A percentile compares a stretch with the other conserved stretches of the same genome.
phyloP scores from a whole-genome alignment of 257 asterid genomes.

The Thymus mandschuricus region DNA sequence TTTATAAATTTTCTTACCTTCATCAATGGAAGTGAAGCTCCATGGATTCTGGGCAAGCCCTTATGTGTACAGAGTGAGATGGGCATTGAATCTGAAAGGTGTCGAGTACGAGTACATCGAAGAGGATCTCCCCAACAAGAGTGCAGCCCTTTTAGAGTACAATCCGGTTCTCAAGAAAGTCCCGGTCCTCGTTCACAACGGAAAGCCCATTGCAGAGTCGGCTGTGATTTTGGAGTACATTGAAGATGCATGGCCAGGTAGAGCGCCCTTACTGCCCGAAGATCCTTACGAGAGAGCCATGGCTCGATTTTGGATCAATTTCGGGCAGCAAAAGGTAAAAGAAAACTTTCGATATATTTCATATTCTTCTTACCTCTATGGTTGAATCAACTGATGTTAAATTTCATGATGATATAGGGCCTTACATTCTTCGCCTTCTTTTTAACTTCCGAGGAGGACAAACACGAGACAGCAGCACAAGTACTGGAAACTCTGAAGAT shows the following conservation, averaged over 20 bases:
- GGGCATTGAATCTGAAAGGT: constrained; percentile 46
- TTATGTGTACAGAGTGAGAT: constrained; percentile 38
- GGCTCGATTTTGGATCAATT: constrained; percentile 48
- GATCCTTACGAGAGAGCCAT: constrained; percentile 44
- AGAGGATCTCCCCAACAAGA: constrained; percentile 43
- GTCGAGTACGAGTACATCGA: constrained; percentile 42
- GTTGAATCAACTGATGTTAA: background rate
- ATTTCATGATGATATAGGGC: constrained; percentile 27
- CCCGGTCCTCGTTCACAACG: constrained; percentile 46
- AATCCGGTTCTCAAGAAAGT: constrained; percentile 48
- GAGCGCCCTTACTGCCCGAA: constrained; percentile 35
- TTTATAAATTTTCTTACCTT: constrained; percentile 12
- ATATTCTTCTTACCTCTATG: background rate
- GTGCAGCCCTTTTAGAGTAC: constrained; percentile 37
- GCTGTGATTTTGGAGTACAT: constrained; percentile 41
- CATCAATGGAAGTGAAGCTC: constrained; percentile 42
- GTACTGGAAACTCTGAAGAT: constrained; percentile 33
- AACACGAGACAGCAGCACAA: constrained; percentile 27
- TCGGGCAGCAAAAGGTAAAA: constrained; percentile 38
- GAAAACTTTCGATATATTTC: too few species aligned
- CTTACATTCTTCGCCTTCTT: constrained; percentile 28
- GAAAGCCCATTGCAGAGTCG: constrained; percentile 39
- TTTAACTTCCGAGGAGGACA: constrained; percentile 37
- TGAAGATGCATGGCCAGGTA: constrained; percentile 45
- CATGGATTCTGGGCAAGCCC: constrained; percentile 46